Percentiles rank a stretch among this genome's conserved stretches.
Conservation (phyloP, 768 basidiomycete species). For the Dioszegia hungarica region DNA sequence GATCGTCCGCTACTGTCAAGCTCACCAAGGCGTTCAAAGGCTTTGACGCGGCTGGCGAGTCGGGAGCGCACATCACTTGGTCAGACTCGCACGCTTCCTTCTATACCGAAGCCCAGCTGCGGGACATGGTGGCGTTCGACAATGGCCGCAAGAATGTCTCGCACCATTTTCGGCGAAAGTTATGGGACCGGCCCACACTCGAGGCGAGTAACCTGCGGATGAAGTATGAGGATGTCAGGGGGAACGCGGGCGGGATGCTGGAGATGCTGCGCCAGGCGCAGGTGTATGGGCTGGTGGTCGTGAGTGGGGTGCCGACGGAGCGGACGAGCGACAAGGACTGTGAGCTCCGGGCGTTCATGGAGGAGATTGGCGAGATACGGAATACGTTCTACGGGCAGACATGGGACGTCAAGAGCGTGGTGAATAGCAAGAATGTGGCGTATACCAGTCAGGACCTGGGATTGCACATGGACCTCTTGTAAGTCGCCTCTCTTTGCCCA, state of each 20-base stretch:
- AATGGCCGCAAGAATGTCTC: background rate
- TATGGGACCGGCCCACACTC: slow-evolving; percentile 54
- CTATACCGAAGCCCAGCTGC: slow-evolving; percentile 1
- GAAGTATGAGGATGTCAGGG: slow-evolving; percentile 54
- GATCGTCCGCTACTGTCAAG: slow-evolving; percentile 51
- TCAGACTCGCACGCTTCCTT: slow-evolving; percentile 1
- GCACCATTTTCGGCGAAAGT: slow-evolving; percentile 52
- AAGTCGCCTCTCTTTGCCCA: too few relatives aligned
- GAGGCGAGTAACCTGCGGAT: slow-evolving; percentile 55
- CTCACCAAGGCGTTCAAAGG: background rate
- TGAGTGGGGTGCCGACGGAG: slow-evolving; percentile 63
- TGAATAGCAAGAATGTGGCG: slow-evolving; percentile 79
- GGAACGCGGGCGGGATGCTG: slow-evolving; percentile 53
- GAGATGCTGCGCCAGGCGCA: slow-evolving; percentile 64
- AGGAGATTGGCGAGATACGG: slow-evolving; percentile 68
- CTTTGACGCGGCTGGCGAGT: background rate
- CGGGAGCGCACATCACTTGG: background rate
- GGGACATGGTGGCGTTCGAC: slow-evolving; percentile 13
- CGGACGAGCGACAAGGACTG: slow-evolving; percentile 62
- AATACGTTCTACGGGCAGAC: slow-evolving; percentile 82
- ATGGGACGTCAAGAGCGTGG: slow-evolving; percentile 76
- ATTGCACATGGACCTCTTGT: slow-evolving; percentile 89
- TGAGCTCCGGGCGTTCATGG: slow-evolving; percentile 64
- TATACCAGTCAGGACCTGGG: slow-evolving; percentile 87
- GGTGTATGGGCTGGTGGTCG: slow-evolving; percentile 68